phyloP scores from a whole-genome alignment of 176 grass and related monocot genomes.

The barley (Hordeum vulgare) region DNA sequence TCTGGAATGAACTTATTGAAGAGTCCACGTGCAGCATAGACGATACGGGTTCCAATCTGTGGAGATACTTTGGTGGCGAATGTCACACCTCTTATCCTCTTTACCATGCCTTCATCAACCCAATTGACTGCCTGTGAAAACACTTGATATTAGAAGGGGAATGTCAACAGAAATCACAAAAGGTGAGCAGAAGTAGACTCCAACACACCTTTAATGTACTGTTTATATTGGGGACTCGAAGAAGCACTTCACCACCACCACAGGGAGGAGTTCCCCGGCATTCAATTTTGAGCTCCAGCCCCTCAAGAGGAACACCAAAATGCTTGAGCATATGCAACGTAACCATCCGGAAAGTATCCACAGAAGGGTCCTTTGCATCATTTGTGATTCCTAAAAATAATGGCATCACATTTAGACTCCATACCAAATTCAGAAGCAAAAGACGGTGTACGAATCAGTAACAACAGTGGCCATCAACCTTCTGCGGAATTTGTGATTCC shows the following conservation, averaged over 20 bases:
- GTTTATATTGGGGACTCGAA: slow-evolving; percentile 57
- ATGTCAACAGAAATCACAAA: not conserved
- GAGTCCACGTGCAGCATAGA: slow-evolving; percentile 75
- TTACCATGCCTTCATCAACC: slow-evolving; percentile 91
- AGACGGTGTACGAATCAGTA: not conserved
- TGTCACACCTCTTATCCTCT: slow-evolving; percentile 87
- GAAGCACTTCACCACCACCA: slow-evolving; percentile 76
- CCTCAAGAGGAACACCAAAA: slow-evolving; percentile 86
- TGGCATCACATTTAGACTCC: not conserved
- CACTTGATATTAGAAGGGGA: slow-evolving; percentile 18
- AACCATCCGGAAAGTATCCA: slow-evolving; percentile 65
- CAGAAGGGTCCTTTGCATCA: slow-evolving; percentile 70
- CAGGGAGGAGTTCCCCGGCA: slow-evolving; percentile 69
- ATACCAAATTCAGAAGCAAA: not conserved
- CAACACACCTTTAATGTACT: slow-evolving; percentile 54
- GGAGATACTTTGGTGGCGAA: slow-evolving; percentile 76
- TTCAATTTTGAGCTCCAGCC: slow-evolving; percentile 80
- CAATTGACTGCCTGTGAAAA: slow-evolving; percentile 58
- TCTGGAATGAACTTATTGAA: slow-evolving; percentile 81
- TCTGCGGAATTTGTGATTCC: not conserved
- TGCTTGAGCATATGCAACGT: slow-evolving; percentile 87
- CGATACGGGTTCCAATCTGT: slow-evolving; percentile 60
- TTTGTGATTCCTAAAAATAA: slow-evolving; percentile 79
- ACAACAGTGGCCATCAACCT: not conserved
- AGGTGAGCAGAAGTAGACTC: not conserved